Evolutionary conservation across 1,284 basidiomycete species (phyloP).

Genomic region (Cryptococcus hybrid): DNA sequence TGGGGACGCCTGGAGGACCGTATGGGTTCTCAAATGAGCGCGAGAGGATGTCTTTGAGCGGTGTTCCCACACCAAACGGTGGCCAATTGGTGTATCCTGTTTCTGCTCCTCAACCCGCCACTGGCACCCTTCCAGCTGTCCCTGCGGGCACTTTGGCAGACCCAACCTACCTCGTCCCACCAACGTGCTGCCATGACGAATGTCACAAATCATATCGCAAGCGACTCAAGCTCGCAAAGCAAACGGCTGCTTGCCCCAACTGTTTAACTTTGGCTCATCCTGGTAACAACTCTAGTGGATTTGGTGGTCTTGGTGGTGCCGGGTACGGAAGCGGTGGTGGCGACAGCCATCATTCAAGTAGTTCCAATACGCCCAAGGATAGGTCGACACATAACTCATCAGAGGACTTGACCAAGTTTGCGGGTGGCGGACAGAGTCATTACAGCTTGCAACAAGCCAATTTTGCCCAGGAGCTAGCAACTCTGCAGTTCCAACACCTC

Average conservation of each 20-base stretch:
- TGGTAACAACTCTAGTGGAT: conserved; percentile 9
- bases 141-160: conserved; percentile 51
- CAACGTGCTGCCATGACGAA: conserved; percentile 54
- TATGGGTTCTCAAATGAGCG: conserved; percentile 44
- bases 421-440: conserved; percentile 15
- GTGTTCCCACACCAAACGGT: conserved; percentile 34
- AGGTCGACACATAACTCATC: conserved; percentile 27
- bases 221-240: conserved; percentile 51
- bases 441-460: conserved; percentile 37
- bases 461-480: conserved; percentile 22
- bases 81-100: conserved; percentile 49
- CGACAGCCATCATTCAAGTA: conserved; percentile 38
- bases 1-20: conserved; percentile 53
- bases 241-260: conserved; percentile 49
- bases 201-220: conserved; percentile 55
- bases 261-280: conserved; percentile 38
- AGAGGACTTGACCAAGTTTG: conserved; percentile 20
- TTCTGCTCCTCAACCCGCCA: conserved; percentile 48
- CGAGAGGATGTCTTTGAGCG: conserved; percentile 35
- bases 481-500: conserved; percentile 34
- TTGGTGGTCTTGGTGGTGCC: conserved; percentile 21
- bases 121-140: conserved; percentile 45
- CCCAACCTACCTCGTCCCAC: conserved; percentile 51
- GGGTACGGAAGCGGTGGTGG: conserved; percentile 26
- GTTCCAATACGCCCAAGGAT: conserved; percentile 45